Base-by-base conservation (phyloP, 345 rosid genomes). In the Populus deltoides region DNA sequence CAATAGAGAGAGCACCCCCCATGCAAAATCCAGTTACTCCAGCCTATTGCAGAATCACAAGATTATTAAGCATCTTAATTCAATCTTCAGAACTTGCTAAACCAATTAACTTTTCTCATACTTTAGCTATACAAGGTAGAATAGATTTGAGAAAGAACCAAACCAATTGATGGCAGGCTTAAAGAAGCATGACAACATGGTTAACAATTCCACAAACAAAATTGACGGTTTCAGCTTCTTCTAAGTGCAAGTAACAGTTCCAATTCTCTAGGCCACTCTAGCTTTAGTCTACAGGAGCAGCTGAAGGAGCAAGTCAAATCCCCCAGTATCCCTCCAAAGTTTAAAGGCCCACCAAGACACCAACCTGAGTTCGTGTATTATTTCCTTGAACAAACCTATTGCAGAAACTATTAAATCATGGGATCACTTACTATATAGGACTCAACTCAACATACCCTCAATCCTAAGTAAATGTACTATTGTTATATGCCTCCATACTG, bases 11-110 rank as follows among this genome's bases (percentile, higher is more conserved):
- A 67, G 98, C 98, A 81, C 98, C 97, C 25, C 94, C 99, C 97
- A 96, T 92, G 86, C 99, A 95, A 84, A 76, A 93, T 73, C 99
- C 99, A 73, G 97, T 89, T 24, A 95, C 99, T 49, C 99, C 99
- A 86, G 84, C 98, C 99, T 93, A 70, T 75, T 39, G 75, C 73
- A 85, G 27, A 29, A 12, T 15, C 25, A n/a, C 33, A 27, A 73
- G 6, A 33, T 29, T 57, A 38, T 16, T 61, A 13, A 15, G 67
- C 9, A 29, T 36, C 13, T 47, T 7, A 27, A 4, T 47, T 24
- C 4, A 20, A 11, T 17, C 35, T n/a, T 16, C 2, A 11, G 6
- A 16, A 73, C 41, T 49, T 17, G 9, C 18, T 36, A 68, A 24
- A 47, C 24, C 71, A 65, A 45, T 65, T 6, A 29, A 18, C 71